These are phyloP conservation scores for Beauveria bassiana DNA, from an alignment of 2,329 filamentous ascomycete species.

Conservation along the genomic window DNA sequence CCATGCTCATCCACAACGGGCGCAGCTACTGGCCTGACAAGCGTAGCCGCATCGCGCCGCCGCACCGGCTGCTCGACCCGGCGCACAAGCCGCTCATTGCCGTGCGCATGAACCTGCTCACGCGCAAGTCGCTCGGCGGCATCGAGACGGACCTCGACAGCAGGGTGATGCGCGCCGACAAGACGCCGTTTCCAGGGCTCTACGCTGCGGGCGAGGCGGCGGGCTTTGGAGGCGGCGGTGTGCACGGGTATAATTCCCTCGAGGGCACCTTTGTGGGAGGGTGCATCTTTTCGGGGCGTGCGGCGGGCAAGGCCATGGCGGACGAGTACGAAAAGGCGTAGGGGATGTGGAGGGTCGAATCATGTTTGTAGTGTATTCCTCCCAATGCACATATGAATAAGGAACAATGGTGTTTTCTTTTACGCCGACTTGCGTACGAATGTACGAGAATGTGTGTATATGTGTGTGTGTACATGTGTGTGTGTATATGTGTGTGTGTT, in stretches of 20 bases:
- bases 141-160: constrained; percentile 52
- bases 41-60: constrained; percentile 41
- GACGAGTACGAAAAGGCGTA: constrained; percentile 27
- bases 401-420: not conserved
- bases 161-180: constrained; percentile 46
- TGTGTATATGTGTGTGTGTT: not conserved
- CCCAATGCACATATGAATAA: not conserved
- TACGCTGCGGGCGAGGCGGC: constrained; percentile 55
- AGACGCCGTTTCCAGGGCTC: constrained; percentile 40
- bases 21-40: constrained; percentile 48
- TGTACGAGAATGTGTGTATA: not conserved
- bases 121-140: constrained; percentile 52
- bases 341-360: no score
- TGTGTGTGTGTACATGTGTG: not conserved
- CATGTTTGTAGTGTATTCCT: not conserved
- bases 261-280: constrained; percentile 57
- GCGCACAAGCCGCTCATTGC: constrained; percentile 52
- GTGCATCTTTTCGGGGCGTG: constrained; percentile 54
- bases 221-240: constrained; percentile 54
- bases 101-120: constrained; percentile 52
- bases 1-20: constrained; percentile 53
- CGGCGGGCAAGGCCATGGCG: constrained; percentile 47
- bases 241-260: constrained; percentile 54
- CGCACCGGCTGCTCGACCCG: constrained; percentile 46
- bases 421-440: not conserved